Percentiles rank a stretch among this genome's conserved stretches.
Evolutionary conservation across 2,329 filamentous ascomycete genomes (phyloP).

Genomic region (Aspergillus amoenus): DNA sequence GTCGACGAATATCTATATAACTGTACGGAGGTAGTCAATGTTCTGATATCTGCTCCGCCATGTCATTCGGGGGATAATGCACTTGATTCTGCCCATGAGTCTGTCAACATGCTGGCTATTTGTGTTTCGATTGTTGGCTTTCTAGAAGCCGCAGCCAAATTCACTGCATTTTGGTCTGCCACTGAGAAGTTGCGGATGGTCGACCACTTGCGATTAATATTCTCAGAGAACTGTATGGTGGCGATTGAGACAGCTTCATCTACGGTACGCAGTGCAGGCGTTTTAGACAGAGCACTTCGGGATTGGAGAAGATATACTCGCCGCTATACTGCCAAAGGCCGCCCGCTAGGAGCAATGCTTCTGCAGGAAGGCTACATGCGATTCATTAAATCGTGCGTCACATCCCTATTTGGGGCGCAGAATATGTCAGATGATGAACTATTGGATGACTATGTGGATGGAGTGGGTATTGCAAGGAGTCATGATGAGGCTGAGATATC

Average conservation of each 20-base stretch:
- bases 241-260: constrained; percentile 88
- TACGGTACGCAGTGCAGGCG: constrained; percentile 77
- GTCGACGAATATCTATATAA: constrained; percentile 72
- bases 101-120: constrained; percentile 70
- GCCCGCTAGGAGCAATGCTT: constrained; percentile 87
- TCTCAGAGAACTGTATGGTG: constrained; percentile 83
- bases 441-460: constrained; percentile 70
- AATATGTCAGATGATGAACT: constrained; percentile 63
- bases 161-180: constrained; percentile 77
- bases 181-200: constrained; percentile 73
- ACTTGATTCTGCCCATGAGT: constrained; percentile 51
- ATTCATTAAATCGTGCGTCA: constrained; percentile 75
- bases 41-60: constrained; percentile 55
- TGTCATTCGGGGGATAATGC: constrained; percentile 55
- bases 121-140: constrained; percentile 88
- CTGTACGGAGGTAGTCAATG: constrained; percentile 63
- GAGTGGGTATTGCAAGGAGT: constrained; percentile 49
- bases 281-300: constrained; percentile 63
- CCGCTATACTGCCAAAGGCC: constrained; percentile 75
- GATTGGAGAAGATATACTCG: constrained; percentile 87
- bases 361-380: constrained; percentile 86
- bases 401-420: constrained; percentile 66
- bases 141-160: constrained; percentile 74
- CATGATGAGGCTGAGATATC: constrained; percentile 38
- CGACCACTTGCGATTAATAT: constrained; percentile 66